These are phyloP conservation scores for Thielaviopsis punctulata DNA, from an alignment of 2,329 filamentous ascomycete genomes.

Conservation along the genomic window DNA sequence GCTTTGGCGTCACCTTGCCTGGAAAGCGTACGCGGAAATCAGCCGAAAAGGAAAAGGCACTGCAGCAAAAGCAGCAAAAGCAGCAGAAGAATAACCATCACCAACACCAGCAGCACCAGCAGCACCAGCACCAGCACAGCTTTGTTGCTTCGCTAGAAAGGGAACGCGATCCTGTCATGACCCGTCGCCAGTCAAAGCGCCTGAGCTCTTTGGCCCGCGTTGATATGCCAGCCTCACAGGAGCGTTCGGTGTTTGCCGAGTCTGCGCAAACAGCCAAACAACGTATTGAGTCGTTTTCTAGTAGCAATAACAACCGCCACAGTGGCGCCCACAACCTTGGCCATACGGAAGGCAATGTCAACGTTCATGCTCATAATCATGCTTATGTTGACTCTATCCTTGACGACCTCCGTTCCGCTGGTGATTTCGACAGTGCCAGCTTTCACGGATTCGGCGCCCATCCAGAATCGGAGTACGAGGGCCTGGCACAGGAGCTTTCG, in stretches of 20 bases:
- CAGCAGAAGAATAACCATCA: background rate
- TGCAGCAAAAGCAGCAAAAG: background rate
- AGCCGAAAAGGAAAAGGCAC: conserved; percentile 21
- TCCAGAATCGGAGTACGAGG: conserved; percentile 38
- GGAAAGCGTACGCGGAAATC: conserved; percentile 32
- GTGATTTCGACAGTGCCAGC: conserved; percentile 38
- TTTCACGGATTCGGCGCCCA: conserved; percentile 54
- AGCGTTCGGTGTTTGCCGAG: conserved; percentile 64
- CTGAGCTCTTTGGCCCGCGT: conserved; percentile 84
- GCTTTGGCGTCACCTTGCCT: conserved; percentile 45
- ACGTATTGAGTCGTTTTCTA: conserved; percentile 59
- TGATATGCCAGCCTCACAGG: conserved; percentile 72
- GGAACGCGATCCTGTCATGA: conserved; percentile 38
- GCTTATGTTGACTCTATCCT: conserved; percentile 54
- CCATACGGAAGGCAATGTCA: conserved; percentile 44
- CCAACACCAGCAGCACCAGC: conserved; percentile 14
- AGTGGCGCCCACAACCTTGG: conserved; percentile 34
- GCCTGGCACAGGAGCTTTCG: conserved; percentile 53
- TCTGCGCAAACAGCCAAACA: conserved; percentile 34
- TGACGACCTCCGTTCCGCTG: conserved; percentile 46
- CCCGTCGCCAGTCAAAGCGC: conserved; percentile 49
- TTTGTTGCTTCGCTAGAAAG: conserved; percentile 50
- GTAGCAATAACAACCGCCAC: conserved; percentile 41
- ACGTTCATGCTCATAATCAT: too few relatives aligned
- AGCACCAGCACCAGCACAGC: conserved; percentile 25